Evolutionary conservation across 2,329 filamentous ascomycete genomes (phyloP).

Genomic region (Calonectria naviculata): DNA sequence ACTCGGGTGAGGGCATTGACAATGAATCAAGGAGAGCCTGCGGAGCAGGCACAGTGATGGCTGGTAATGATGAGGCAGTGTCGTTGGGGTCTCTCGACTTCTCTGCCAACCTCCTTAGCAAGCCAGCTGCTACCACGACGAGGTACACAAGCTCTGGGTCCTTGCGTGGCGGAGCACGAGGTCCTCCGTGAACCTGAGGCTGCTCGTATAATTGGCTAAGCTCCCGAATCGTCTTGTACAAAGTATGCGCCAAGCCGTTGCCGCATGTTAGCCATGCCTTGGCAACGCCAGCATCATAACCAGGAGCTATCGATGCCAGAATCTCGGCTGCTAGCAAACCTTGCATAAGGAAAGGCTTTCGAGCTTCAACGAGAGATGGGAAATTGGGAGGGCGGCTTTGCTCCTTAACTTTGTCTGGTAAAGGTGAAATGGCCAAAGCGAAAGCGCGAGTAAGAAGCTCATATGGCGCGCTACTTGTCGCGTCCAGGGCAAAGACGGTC

Average conservation of each 20-base stretch:
- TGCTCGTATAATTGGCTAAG: slow-evolving; percentile 73
- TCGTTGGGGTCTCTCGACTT: slow-evolving; percentile 71
- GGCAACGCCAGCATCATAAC: slow-evolving; percentile 78
- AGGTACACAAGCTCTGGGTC: slow-evolving; percentile 71
- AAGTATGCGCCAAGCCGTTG: slow-evolving; percentile 84
- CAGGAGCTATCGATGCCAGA: slow-evolving; percentile 78
- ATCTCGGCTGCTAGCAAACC: slow-evolving; percentile 92
- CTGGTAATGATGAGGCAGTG: slow-evolving; percentile 62
- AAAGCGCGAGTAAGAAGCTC: slow-evolving; percentile 91
- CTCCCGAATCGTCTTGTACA: slow-evolving; percentile 80
- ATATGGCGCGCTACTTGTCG: slow-evolving; percentile 70
- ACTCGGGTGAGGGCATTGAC: slow-evolving; percentile 71
- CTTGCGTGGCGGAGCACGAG: slow-evolving; percentile 49
- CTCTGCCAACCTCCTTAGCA: slow-evolving; percentile 76
- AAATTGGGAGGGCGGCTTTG: slow-evolving; percentile 69
- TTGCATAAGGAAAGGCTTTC: slow-evolving; percentile 93
- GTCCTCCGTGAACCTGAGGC: slow-evolving; percentile 50
- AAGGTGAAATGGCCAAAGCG: slow-evolving; percentile 83
- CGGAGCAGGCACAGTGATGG: slow-evolving; percentile 72
- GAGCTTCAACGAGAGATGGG: slow-evolving; percentile 78
- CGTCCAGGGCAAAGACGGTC: slow-evolving; percentile 81
- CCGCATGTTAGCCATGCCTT: slow-evolving; percentile 84
- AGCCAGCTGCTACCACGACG: slow-evolving; percentile 73
- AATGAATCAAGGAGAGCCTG: slow-evolving; percentile 76
- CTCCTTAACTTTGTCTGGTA: slow-evolving; percentile 73